Base-by-base conservation (phyloP, 495 filamentous ascomycete genomes). In the Penicillium lividum region DNA sequence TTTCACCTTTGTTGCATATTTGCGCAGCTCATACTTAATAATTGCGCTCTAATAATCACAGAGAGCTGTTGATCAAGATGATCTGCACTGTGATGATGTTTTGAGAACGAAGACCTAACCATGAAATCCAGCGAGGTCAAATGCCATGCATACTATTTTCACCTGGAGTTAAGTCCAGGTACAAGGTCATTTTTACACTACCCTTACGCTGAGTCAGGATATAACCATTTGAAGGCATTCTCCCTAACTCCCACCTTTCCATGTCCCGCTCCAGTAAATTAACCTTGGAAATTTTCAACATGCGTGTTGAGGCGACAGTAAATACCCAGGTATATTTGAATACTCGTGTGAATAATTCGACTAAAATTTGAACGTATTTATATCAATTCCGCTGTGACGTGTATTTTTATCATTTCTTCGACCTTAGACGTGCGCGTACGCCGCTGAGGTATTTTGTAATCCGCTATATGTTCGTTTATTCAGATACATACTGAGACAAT, bases 61-160 rank as follows among this genome's bases (percentile, higher is more conserved):
- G 60, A 51, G 58, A 51, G 4, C 34, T 30, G 40, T 40, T 46
- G 51, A 34, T 48, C 31, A 31, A 53, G 52, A 54, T 33, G 60
- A 58, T 56, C 58, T 59, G 54, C 48, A 53, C 53, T 49, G 47
- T 62, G 56, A 62, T 58, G 55, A 61, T 65, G 48, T 57, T 63
- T 59, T 53, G 50, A 57, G 51, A 34, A 59, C 53, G 56, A 65
- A 65, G 56, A 50, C 54, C 55, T 48, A 50, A 51, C 47, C 48
- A 62, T 62, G 64, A 62, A 59, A 45, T 60, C 33, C 57, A 60
- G 57, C 58, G 61, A 69, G 54, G 56, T 52, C 47, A 49, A 51
- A 64, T 65, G 64, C 61, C 56, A 68, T 62, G 58, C 54, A 46
- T 76, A 69, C 86, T 90, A 75, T 78, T 85, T 49, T 75, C 73